Evolutionary conservation across 805 yeast genomes (phyloP), one percentile per base, ranked within the genome.

Genomic region (Sugiyamaella boreocaroliniensis): DNA sequence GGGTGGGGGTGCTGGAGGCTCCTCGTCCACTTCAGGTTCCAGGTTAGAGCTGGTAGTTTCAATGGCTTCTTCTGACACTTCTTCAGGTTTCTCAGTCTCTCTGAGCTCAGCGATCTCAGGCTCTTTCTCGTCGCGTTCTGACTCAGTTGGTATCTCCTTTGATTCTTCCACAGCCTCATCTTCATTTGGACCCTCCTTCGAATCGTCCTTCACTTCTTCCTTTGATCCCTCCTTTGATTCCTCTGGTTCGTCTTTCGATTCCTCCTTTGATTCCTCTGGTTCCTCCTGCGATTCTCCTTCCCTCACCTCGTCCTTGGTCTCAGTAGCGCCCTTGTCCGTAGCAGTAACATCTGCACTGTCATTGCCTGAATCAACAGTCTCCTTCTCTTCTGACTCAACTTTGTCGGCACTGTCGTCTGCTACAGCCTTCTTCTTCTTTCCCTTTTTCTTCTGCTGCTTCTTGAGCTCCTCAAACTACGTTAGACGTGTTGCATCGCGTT

Each of bases 391-490:
- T 11, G 45, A 45, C n/a, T 42, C 57, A 11, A 32, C 42, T 34
- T 50, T 40, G 19, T 47, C 53, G 20, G 42, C 51, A 14, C 32
- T 45, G 2, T 41, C 55, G 11, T 48, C 54, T 19, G 32, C 43
- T 22, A 58, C 52, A 56, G 72, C 68, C 61, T 71, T 72, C 66
- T 68, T 67, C 67, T 68, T 66, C 68, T 72, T 73, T 66, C 75
- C 73, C 63, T 74, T 77, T 64, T 75, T 78, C 64, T 81, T 73
- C 63, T 74, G 72, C 58, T 73, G 74, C 68, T 73, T 74, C 68
- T 80, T 85, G 73, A 85, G 69, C 61, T 83, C 87, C 54, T 85
- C 89, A 58, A 74, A 80, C 75, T 74, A 57, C 19, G n/a, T 55
- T 40, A 46, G 49, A 15, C 29, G 12, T 6, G 14, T 22, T 22